A percentile compares a stretch with the other conserved stretches of the same genome.
Conservation (phyloP, 495 filamentous ascomycete species). For the Friedmanniomyces simplex region DNA sequence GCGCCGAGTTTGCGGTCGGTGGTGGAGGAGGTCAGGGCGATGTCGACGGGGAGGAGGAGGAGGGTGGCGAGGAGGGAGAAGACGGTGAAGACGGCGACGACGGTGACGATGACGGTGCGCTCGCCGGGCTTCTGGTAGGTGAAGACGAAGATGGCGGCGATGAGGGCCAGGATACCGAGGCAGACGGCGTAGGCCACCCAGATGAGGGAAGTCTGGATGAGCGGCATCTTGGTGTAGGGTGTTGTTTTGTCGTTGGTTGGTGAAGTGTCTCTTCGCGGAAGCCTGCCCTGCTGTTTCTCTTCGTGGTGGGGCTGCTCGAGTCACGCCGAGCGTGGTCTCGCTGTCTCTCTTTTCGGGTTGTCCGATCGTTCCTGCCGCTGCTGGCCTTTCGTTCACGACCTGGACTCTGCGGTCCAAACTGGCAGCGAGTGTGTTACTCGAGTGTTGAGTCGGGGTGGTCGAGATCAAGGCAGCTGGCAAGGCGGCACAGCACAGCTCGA, state of each 20-base stretch:
- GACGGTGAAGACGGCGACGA: constrained; percentile 75
- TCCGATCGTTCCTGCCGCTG: too few species aligned
- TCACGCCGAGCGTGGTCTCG: too few species aligned
- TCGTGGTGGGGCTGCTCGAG: too few species aligned
- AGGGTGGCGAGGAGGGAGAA: constrained; percentile 83
- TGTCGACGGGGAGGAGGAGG: constrained; percentile 85
- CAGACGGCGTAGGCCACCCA: constrained; percentile 87
- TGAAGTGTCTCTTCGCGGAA: too few species aligned
- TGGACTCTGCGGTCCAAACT: too few species aligned
- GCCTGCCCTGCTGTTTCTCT: too few species aligned
- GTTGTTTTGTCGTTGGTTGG: too few species aligned
- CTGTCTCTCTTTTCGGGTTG: neutral
- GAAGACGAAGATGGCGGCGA: constrained; percentile 73
- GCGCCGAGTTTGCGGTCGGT: constrained; percentile 61
- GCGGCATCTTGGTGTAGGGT: constrained; percentile 28
- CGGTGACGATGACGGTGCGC: constrained; percentile 65
- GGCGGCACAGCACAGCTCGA: too few species aligned
- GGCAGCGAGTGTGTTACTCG: too few species aligned
- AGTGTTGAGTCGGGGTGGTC: too few species aligned
- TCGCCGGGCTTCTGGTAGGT: constrained; percentile 81
- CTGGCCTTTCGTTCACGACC: too few species aligned
- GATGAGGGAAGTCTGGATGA: constrained; percentile 75
- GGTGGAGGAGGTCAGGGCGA: constrained; percentile 87
- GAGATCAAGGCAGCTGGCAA: too few species aligned
- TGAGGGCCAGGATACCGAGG: constrained; percentile 55